Conservation (phyloP, 139 green algal species). For the Yamagishiella unicocca region DNA sequence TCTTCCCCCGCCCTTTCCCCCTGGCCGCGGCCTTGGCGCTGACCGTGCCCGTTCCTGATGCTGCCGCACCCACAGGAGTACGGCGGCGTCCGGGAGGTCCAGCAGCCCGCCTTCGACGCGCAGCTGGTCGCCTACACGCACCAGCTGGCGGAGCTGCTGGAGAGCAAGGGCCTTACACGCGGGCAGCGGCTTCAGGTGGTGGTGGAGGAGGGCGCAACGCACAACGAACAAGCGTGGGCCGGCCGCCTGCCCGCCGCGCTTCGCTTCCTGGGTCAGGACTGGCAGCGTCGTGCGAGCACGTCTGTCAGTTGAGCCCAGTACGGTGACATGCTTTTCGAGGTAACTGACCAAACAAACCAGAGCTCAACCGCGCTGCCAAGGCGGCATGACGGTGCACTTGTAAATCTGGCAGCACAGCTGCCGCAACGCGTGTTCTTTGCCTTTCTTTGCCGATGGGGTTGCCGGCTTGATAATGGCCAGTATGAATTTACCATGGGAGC, state of each 20-base stretch:
- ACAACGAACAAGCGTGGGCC: conserved; percentile 60
- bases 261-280: conserved; percentile 46
- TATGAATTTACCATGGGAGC: too few relatives aligned
- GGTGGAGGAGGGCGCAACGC: conserved; percentile 47
- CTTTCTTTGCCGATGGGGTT: too few relatives aligned
- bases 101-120: conserved; percentile 26
- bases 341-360: too few relatives aligned
- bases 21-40: neutral
- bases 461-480: too few relatives aligned
- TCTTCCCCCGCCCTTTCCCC: neutral
- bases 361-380: too few relatives aligned
- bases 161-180: neutral
- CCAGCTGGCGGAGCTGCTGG: conserved; percentile 11
- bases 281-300: too few relatives aligned
- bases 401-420: too few relatives aligned
- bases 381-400: too few relatives aligned
- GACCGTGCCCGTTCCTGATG: neutral
- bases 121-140: conserved; percentile 33
- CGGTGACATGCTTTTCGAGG: too few relatives aligned
- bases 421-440: too few relatives aligned
- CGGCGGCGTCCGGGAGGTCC: neutral
- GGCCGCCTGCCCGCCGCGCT: conserved; percentile 52
- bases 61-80: neutral
- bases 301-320: too few relatives aligned
- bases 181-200: neutral